These are phyloP conservation scores for Periconia macrospinosa DNA, from an alignment of 2,329 filamentous ascomycete genomes.

Conservation along the genomic window DNA sequence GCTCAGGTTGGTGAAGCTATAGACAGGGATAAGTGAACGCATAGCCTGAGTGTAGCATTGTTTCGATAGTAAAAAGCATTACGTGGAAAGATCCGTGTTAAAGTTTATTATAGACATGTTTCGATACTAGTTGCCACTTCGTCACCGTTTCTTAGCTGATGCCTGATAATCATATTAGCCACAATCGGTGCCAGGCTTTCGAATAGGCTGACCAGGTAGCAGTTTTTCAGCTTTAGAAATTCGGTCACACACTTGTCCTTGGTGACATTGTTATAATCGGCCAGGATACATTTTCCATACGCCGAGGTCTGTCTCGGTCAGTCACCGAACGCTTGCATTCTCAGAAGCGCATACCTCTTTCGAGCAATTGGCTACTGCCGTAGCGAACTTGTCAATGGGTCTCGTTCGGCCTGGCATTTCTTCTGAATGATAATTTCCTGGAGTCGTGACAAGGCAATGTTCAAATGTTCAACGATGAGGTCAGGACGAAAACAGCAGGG, in stretches of 20 bases:
- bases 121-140: not conserved
- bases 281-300: slow-evolving; percentile 89
- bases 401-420: slow-evolving; percentile 49
- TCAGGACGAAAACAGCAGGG: slow-evolving; percentile 4
- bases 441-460: slow-evolving; percentile 1
- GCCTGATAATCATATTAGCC: slow-evolving; percentile 18
- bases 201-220: slow-evolving; percentile 69
- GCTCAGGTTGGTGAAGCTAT: slow-evolving; percentile 75
- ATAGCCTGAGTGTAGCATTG: not conserved
- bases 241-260: slow-evolving; percentile 89
- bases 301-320: slow-evolving; percentile 64
- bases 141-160: slow-evolving; percentile 35
- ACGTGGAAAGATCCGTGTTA: not conserved
- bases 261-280: slow-evolving; percentile 85
- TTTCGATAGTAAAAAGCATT: slow-evolving; percentile 1
- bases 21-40: not conserved
- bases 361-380: slow-evolving; percentile 66
- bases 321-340: not conserved
- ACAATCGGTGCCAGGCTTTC: not conserved
- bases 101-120: not conserved
- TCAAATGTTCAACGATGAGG: slow-evolving; percentile 11
- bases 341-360: slow-evolving; percentile 57
- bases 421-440: not conserved
- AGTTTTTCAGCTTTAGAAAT: slow-evolving; percentile 84
- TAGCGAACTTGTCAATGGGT: slow-evolving; percentile 70